A percentile compares a stretch with the other conserved stretches of the same genome.
These are phyloP conservation scores for Lentinula lateritia DNA, from an alignment of 768 basidiomycete species.

Conservation along the genomic window DNA sequence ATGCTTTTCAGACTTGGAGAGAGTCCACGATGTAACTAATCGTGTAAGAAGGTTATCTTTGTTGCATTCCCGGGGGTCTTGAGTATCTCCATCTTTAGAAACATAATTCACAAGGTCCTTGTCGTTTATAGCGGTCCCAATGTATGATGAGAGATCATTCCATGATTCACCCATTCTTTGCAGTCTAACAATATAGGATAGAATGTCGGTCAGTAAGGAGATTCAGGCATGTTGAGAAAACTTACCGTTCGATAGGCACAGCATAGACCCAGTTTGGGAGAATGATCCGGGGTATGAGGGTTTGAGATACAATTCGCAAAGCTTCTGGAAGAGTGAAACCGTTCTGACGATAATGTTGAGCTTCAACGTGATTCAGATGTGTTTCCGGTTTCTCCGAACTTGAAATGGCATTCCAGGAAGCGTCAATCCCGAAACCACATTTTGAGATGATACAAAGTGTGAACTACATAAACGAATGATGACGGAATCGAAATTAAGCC, in stretches of 20 bases:
- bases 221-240: neutral
- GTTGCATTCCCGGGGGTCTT: neutral
- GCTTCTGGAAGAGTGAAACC: neutral
- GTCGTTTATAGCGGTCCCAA: slow-evolving; percentile 8
- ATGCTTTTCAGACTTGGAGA: slow-evolving; percentile 10
- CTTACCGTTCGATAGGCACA: slow-evolving; percentile 18
- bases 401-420: neutral
- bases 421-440: slow-evolving; percentile 19
- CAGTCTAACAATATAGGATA: slow-evolving; percentile 7
- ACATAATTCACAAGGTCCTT: slow-evolving; percentile 6
- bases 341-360: slow-evolving; percentile 1
- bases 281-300: slow-evolving; percentile 13
- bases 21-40: slow-evolving; percentile 14
- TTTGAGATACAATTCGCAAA: slow-evolving; percentile 12
- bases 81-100: neutral
- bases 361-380: slow-evolving; percentile 8
- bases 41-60: slow-evolving; percentile 12
- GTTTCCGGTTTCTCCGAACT: too few species aligned
- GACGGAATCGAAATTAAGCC: too few species aligned
- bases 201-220: neutral
- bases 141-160: slow-evolving; percentile 11
- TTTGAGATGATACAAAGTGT: slow-evolving; percentile 17
- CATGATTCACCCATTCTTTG: slow-evolving; percentile 13
- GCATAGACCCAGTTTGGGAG: slow-evolving; percentile 19
- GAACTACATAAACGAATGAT: slow-evolving; percentile 9